A percentile compares a stretch with the other conserved stretches of the same genome.
phyloP scores from a whole-genome alignment of 176 grass and related monocot genomes.

The Carex pumila region DNA sequence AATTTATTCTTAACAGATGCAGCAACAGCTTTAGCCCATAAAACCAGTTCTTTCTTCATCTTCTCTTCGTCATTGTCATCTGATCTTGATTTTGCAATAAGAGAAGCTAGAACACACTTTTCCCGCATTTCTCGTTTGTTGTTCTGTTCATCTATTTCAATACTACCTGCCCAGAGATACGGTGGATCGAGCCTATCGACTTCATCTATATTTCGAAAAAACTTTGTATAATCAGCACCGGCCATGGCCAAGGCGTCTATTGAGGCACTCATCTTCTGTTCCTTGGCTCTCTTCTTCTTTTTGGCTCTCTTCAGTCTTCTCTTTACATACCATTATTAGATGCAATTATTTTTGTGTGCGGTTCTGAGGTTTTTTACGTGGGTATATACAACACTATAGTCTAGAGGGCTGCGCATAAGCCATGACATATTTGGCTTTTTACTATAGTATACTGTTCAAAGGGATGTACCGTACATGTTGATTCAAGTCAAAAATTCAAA shows the following conservation, averaged over 20 bases:
- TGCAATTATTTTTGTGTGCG: not conserved
- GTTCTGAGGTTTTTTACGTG: not conserved
- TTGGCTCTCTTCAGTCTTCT: not conserved
- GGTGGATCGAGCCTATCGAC: not conserved
- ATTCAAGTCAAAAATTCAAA: slow-evolving; percentile 12
- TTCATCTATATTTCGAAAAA: not conserved
- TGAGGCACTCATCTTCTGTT: not conserved
- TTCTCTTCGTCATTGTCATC: slow-evolving; percentile 4
- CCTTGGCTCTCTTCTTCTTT: not conserved
- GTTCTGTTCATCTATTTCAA: not conserved
- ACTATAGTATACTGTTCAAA: slow-evolving; percentile 3
- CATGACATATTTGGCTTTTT: not conserved
- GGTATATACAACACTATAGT: slow-evolving; percentile 8
- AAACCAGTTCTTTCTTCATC: slow-evolving; percentile 21
- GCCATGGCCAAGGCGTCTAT: slow-evolving; percentile 34
- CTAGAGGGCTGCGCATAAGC: not conserved
- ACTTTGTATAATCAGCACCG: slow-evolving; percentile 23
- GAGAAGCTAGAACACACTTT: not conserved
- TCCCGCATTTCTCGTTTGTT: not conserved
- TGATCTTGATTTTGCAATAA: not conserved
- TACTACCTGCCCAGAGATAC: slow-evolving; percentile 23
- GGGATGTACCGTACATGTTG: not conserved
- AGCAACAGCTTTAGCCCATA: slow-evolving; percentile 31
- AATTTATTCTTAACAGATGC: slow-evolving; percentile 24
- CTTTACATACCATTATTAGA: not conserved